These are phyloP conservation scores for Aspergillus nomiae DNA, from an alignment of 2,329 filamentous ascomycete species.

Conservation along the genomic window DNA sequence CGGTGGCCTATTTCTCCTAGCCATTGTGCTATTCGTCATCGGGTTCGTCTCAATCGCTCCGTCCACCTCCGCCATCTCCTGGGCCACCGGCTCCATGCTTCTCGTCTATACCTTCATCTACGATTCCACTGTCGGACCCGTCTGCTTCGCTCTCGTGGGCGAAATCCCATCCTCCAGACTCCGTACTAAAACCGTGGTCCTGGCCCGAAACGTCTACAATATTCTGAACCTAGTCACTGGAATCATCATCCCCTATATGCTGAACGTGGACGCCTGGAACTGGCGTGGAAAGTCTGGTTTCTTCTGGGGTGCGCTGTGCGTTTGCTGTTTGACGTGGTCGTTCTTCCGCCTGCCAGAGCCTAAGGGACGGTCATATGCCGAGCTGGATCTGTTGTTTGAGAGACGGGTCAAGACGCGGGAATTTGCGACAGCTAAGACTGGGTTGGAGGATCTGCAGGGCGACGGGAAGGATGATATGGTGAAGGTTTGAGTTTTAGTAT, in stretches of 20 bases:
- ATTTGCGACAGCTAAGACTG: conserved; percentile 5
- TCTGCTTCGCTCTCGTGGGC: conserved; percentile 56
- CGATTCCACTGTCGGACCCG: conserved; percentile 56
- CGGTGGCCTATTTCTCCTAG: conserved; percentile 24
- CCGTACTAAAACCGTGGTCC: conserved; percentile 56
- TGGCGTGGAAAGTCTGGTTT: conserved; percentile 82
- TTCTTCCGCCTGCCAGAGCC: conserved; percentile 78
- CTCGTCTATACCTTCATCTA: conserved; percentile 58
- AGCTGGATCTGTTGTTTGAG: conserved; percentile 80
- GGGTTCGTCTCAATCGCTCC: conserved; percentile 24
- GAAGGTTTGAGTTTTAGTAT: not conserved
- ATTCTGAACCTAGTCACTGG: conserved; percentile 52
- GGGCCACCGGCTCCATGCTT: conserved; percentile 50
- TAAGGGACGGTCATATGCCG: conserved; percentile 73
- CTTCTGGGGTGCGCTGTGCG: conserved; percentile 77
- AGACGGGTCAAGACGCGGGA: conserved; percentile 40
- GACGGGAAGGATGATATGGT: not conserved
- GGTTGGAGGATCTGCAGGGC: not conserved
- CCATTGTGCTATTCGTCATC: conserved; percentile 27
- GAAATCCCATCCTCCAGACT: conserved; percentile 58
- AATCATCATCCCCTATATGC: conserved; percentile 82
- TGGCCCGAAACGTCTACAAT: conserved; percentile 51
- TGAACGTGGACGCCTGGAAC: conserved; percentile 79
- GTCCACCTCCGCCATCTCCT: conserved; percentile 29
- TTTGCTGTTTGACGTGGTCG: conserved; percentile 73